Conservation (phyloP, 306 rosid genomes). For the Vigna mungo region DNA sequence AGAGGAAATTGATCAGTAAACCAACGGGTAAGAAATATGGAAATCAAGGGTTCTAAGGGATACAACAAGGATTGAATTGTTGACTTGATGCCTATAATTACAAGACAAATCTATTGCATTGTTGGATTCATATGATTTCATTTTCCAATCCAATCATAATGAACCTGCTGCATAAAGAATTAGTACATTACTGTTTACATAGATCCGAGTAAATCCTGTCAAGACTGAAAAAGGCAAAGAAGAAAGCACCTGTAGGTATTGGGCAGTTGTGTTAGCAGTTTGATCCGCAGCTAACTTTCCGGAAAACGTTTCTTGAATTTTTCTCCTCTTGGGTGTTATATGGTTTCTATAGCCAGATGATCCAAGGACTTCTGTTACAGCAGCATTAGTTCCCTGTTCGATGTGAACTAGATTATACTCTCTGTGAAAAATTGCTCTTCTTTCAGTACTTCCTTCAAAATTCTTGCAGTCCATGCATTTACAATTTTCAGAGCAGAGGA, state of each 20-base stretch:
- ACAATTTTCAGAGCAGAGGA: constrained; percentile 82
- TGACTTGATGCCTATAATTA: background rate
- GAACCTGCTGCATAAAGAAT: background rate
- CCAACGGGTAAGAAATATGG: constrained; percentile 6
- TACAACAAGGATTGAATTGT: constrained; percentile 35
- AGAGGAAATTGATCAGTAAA: constrained; percentile 32
- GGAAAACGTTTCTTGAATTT: constrained; percentile 49
- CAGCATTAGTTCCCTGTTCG: constrained; percentile 71
- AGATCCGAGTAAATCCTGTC: constrained; percentile 40
- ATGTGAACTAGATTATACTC: constrained; percentile 49
- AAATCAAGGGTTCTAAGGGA: constrained; percentile 26
- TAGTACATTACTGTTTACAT: constrained; percentile 11
- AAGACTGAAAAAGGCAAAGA: constrained; percentile 42
- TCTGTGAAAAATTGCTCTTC: constrained; percentile 59
- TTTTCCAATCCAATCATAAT: constrained; percentile 21
- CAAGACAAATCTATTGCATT: constrained; percentile 24
- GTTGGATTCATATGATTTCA: constrained; percentile 28
- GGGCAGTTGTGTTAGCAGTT: constrained; percentile 44
- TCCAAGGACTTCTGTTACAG: constrained; percentile 64
- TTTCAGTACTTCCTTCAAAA: constrained; percentile 73
- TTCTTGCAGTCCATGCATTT: constrained; percentile 83
- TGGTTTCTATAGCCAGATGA: constrained; percentile 57
- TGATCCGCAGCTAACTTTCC: constrained; percentile 51
- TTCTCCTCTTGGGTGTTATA: constrained; percentile 63
- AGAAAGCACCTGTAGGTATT: constrained; percentile 61